phyloP scores from a whole-genome alignment of 352 stramenopile genomes.

The Hyaloperonospora brassicae region DNA sequence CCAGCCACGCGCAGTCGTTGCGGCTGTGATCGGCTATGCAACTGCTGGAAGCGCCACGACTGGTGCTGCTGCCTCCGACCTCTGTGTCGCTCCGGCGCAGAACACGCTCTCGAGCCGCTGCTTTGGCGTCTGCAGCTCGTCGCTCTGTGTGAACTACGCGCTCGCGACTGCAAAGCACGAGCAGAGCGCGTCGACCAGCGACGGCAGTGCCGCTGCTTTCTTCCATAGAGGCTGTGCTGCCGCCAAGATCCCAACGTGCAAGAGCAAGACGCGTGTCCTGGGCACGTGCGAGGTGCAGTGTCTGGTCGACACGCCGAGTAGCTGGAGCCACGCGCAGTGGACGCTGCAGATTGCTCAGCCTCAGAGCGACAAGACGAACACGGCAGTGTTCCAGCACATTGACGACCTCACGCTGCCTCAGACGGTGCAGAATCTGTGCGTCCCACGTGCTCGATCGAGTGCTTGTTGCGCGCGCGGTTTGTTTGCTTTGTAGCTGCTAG shows the following conservation, averaged over 20 bases:
- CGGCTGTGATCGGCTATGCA: not conserved
- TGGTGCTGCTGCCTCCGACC: not conserved
- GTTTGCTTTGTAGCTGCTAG: not conserved
- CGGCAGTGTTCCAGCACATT: slow-evolving; percentile 47
- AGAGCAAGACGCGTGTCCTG: slow-evolving; percentile 27
- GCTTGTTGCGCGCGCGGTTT: not conserved
- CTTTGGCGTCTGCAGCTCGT: slow-evolving; percentile 38
- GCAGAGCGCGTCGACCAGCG: slow-evolving; percentile 24
- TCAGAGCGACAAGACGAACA: slow-evolving; percentile 57
- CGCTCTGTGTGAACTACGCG: slow-evolving; percentile 63
- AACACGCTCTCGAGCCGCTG: slow-evolving; percentile 62
- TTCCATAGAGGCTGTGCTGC: slow-evolving; percentile 56
- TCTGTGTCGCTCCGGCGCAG: slow-evolving; percentile 28
- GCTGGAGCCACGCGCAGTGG: slow-evolving; percentile 31
- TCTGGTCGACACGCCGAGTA: slow-evolving; percentile 29
- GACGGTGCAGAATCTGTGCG: slow-evolving; percentile 55
- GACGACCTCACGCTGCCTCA: slow-evolving; percentile 42
- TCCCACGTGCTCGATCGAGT: not conserved
- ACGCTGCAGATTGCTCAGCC: slow-evolving; percentile 51
- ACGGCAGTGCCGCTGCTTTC: slow-evolving; percentile 32
- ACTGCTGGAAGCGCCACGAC: not conserved
- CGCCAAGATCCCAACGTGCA: slow-evolving; percentile 42
- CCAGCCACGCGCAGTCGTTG: not conserved
- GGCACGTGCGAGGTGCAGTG: slow-evolving; percentile 60
- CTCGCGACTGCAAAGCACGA: slow-evolving; percentile 17